Evolutionary conservation across 441 rosid species (phyloP).

Genomic region (Populus tomentosa): DNA sequence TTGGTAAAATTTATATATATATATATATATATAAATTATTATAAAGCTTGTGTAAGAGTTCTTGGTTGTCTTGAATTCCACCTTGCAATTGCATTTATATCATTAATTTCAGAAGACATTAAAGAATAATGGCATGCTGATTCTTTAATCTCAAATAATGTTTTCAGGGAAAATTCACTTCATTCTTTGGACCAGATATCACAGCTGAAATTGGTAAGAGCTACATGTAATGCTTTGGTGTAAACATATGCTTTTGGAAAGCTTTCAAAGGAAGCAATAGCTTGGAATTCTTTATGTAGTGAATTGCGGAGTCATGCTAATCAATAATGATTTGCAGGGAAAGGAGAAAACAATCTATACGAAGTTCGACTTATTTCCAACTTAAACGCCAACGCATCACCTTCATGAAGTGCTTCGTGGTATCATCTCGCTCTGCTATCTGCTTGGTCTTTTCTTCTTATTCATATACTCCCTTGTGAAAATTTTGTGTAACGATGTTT

Average conservation of each 20-base stretch:
- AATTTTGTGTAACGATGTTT: slow-evolving; percentile 10
- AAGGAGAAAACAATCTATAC: slow-evolving; percentile 58
- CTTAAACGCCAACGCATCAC: slow-evolving; percentile 31
- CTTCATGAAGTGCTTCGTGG: slow-evolving; percentile 34
- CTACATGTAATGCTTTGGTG: background rate
- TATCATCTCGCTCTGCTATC: slow-evolving; percentile 14
- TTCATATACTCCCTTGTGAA: background rate
- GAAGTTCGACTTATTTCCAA: slow-evolving; percentile 77
- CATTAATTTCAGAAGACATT: background rate
- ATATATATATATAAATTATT: background rate
- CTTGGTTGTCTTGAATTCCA: background rate
- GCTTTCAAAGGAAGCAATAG: background rate
- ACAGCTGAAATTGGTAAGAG: slow-evolving; percentile 79
- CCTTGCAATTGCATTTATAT: background rate
- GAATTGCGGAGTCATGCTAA: background rate
- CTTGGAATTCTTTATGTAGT: background rate
- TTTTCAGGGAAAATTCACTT: slow-evolving; percentile 78
- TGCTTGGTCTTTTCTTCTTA: slow-evolving; percentile 1
- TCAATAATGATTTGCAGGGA: slow-evolving; percentile 37
- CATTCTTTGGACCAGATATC: slow-evolving; percentile 89
- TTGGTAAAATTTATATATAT: background rate
- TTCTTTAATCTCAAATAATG: background rate
- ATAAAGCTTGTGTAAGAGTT: background rate
- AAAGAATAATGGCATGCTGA: slow-evolving; percentile 9
- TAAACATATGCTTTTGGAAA: background rate